Conservation (phyloP, 148 eudicot genomes). For the Dysphania ambrosioides region DNA sequence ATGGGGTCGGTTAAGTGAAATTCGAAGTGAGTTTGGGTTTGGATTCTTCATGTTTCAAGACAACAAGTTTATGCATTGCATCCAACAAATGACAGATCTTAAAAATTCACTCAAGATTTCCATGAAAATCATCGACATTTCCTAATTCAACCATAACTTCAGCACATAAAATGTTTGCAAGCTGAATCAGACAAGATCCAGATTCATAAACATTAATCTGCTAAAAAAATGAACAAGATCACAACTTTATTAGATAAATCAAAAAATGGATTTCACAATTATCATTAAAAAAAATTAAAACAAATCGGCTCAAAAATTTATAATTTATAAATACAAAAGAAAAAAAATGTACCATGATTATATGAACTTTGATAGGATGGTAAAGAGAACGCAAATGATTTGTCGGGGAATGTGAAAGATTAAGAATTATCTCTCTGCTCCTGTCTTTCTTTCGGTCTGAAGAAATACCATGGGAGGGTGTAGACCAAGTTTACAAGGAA, state of each 20-base stretch:
- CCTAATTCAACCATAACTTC: background rate
- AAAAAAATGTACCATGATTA: slow-evolving; percentile 23
- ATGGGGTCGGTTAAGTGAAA: no score
- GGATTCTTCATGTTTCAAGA: background rate
- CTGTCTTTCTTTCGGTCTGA: slow-evolving; percentile 5
- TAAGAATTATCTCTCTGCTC: slow-evolving; percentile 15
- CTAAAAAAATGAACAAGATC: background rate
- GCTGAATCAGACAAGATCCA: slow-evolving; percentile 8
- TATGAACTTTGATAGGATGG: background rate
- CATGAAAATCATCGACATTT: background rate
- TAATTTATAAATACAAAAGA: background rate
- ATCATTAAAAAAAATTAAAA: background rate
- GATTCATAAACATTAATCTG: background rate
- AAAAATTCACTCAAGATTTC: background rate
- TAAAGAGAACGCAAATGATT: background rate
- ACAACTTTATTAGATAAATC: background rate
- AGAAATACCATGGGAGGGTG: background rate
- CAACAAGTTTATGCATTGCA: slow-evolving; percentile 11
- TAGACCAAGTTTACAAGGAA: background rate
- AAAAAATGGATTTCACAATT: background rate
- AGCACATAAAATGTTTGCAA: background rate
- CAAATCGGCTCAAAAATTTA: background rate
- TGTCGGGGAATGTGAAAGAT: slow-evolving; percentile 8
- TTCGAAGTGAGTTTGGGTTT: no score
- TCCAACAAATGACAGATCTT: background rate